A percentile compares a stretch with the other conserved stretches of the same genome.
Conservation (phyloP, 306 rosid species). For the Vigna unguiculata region DNA sequence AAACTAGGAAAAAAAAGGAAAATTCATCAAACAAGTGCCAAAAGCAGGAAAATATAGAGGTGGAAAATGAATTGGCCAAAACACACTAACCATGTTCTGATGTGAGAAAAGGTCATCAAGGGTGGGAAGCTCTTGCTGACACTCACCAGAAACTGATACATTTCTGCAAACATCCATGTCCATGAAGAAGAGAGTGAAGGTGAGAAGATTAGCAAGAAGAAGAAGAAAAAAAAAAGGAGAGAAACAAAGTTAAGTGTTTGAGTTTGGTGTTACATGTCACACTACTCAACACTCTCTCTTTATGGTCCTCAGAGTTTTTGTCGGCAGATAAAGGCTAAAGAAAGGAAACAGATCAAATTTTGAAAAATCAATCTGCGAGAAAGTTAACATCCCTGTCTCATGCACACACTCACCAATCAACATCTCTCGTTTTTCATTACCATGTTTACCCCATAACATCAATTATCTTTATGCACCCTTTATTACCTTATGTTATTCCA, state of each 20-base stretch:
- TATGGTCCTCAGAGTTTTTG: constrained; percentile 54
- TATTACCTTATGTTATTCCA: constrained; percentile 8
- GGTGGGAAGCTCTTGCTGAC: constrained; percentile 41
- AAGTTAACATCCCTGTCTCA: constrained; percentile 48
- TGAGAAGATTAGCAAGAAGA: not conserved
- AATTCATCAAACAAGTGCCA: not conserved
- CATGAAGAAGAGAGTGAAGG: constrained; percentile 16
- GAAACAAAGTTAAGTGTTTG: not conserved
- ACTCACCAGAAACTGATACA: constrained; percentile 49
- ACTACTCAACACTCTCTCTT: constrained; percentile 36
- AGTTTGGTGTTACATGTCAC: constrained; percentile 35
- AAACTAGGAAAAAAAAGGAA: constrained; percentile 3
- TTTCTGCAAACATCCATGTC: constrained; percentile 49
- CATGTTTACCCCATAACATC: not conserved
- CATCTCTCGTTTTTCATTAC: constrained; percentile 16
- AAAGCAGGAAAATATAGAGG: not conserved
- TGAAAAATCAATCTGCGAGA: constrained; percentile 37
- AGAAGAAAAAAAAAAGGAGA: not conserved
- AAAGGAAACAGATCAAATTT: constrained; percentile 40
- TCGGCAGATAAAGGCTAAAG: constrained; percentile 67
- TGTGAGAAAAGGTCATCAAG: constrained; percentile 50
- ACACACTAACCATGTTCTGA: constrained; percentile 47
- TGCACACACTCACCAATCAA: constrained; percentile 37
- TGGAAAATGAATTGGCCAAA: not conserved
- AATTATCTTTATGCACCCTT: not conserved